Evolutionary conservation across 768 basidiomycete genomes (phyloP).

Genomic region (Hemileccinum impolitum): DNA sequence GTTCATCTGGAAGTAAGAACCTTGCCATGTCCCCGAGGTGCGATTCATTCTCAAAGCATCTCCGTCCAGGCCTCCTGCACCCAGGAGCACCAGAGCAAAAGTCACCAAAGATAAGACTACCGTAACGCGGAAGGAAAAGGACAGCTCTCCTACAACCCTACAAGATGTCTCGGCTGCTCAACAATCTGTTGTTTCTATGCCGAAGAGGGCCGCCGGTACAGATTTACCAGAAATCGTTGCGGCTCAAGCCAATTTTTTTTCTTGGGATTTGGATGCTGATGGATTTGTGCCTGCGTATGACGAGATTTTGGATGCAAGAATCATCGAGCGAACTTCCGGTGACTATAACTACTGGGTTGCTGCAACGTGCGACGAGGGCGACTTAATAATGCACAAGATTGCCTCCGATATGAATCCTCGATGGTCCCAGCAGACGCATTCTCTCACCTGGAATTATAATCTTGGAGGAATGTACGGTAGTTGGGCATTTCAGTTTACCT

Average conservation of each 20-base stretch:
- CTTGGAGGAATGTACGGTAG: slow-evolving; percentile 58
- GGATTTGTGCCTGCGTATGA: slow-evolving; percentile 47
- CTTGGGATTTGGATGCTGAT: slow-evolving; percentile 53
- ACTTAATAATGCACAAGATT: slow-evolving; percentile 60
- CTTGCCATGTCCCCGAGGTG: neutral
- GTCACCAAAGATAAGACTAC: slow-evolving; percentile 12
- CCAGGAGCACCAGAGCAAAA: slow-evolving; percentile 18
- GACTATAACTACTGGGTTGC: slow-evolving; percentile 58
- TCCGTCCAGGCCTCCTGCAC: slow-evolving; percentile 21
- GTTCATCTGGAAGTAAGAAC: slow-evolving; percentile 76
- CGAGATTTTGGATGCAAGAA: slow-evolving; percentile 51
- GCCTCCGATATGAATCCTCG: slow-evolving; percentile 68
- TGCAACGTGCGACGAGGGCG: slow-evolving; percentile 48
- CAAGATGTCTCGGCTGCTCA: slow-evolving; percentile 5
- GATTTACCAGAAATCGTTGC: slow-evolving; percentile 30
- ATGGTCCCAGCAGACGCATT: slow-evolving; percentile 56
- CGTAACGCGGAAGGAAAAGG: slow-evolving; percentile 5
- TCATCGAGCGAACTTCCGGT: slow-evolving; percentile 44
- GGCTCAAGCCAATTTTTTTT: slow-evolving; percentile 55
- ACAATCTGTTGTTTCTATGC: slow-evolving; percentile 12
- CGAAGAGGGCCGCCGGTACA: slow-evolving; percentile 9
- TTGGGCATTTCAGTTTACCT: slow-evolving; percentile 78
- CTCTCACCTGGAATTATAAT: slow-evolving; percentile 88
- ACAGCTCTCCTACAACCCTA: slow-evolving; percentile 1
- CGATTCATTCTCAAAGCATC: neutral